Conservation (phyloP, 2,329 filamentous ascomycete species). For the Xylaria sp. region DNA sequence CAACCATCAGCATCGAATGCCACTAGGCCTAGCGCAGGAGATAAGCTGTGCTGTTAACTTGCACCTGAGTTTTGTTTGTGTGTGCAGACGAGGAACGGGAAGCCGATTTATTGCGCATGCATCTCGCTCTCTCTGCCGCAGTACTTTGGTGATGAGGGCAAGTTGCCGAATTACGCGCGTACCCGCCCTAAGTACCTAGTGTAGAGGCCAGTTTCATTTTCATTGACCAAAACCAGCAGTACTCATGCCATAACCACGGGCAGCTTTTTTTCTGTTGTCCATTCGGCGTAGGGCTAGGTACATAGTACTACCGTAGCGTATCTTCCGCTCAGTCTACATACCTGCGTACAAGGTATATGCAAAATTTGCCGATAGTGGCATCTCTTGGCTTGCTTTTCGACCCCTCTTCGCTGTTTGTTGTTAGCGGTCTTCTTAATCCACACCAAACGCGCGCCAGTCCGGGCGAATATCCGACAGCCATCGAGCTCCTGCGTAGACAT, state of each 20-base stretch:
- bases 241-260: background rate
- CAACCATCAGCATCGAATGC: background rate
- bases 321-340: no score
- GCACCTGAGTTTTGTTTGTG: background rate
- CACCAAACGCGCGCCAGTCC: slow-evolving; percentile 1
- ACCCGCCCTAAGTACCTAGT: no score
- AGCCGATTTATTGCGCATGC: background rate
- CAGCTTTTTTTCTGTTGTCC: background rate
- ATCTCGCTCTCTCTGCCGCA: background rate
- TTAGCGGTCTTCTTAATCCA: background rate
- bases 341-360: no score
- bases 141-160: slow-evolving; percentile 6
- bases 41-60: background rate
- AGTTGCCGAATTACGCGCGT: slow-evolving; percentile 16
- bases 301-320: no score
- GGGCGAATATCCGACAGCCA: slow-evolving; percentile 2
- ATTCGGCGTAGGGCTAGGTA: background rate
- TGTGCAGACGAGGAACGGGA: background rate
- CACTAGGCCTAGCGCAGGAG: slow-evolving; percentile 27
- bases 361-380: slow-evolving; percentile 23
- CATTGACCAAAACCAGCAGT: slow-evolving; percentile 8
- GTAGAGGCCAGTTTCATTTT: slow-evolving; percentile 24
- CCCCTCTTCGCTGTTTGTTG: background rate
- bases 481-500: background rate
- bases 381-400: slow-evolving; percentile 23